These are phyloP conservation scores for Vigna nakashimae DNA, from an alignment of 306 rosid genomes.

Conservation along the genomic window DNA sequence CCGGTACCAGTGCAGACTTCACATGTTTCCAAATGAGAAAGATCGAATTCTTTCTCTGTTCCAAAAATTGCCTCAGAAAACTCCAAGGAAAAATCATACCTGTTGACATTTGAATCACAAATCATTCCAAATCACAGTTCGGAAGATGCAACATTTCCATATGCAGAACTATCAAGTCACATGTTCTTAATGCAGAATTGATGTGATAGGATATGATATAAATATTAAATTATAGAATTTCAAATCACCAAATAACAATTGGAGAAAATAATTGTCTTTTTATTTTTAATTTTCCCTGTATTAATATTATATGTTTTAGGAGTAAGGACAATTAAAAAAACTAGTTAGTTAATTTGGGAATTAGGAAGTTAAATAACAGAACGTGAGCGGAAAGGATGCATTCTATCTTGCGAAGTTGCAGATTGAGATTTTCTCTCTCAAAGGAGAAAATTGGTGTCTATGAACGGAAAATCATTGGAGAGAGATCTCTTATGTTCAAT, in stretches of 20 bases:
- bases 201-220: not conserved
- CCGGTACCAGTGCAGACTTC: slow-evolving; percentile 91
- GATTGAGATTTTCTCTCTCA: not conserved
- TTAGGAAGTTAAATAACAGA: not conserved
- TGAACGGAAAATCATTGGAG: not conserved
- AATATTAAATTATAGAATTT: slow-evolving; percentile 14
- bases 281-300: not conserved
- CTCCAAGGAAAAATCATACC: slow-evolving; percentile 86
- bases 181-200: not conserved
- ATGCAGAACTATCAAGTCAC: slow-evolving; percentile 26
- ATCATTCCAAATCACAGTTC: slow-evolving; percentile 45
- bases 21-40: slow-evolving; percentile 95
- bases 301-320: not conserved
- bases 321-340: not conserved
- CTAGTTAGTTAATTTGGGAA: not conserved
- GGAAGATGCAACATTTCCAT: slow-evolving; percentile 20
- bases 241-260: slow-evolving; percentile 22
- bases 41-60: slow-evolving; percentile 89
- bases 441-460: not conserved
- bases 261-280: not conserved
- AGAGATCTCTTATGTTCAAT: not conserved
- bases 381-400: not conserved
- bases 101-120: slow-evolving; percentile 57
- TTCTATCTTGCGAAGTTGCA: not conserved
- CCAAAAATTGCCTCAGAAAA: slow-evolving; percentile 94